These are phyloP conservation scores for Scutellospora calospora DNA, from an alignment of 371 early-diverging fungal genomes.

Conservation along the genomic window DNA sequence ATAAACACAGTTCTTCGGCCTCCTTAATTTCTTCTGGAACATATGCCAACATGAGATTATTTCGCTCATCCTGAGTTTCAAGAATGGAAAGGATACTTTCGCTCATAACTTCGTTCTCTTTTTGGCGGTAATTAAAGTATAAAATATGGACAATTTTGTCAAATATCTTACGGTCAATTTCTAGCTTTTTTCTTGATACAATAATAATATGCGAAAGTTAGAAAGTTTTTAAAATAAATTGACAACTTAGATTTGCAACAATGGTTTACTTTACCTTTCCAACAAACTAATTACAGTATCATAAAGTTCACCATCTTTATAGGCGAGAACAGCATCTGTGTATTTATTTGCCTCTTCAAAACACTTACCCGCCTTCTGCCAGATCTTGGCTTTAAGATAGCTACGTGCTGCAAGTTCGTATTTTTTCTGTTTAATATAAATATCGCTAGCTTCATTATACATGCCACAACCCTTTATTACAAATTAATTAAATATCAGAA, in stretches of 20 bases:
- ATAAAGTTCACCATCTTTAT: slow-evolving; percentile 12
- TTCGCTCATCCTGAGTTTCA: slow-evolving; percentile 6
- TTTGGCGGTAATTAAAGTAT: not conserved
- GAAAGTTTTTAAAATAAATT: not conserved
- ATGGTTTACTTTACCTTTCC: slow-evolving; percentile 9
- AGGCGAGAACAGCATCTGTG: not conserved
- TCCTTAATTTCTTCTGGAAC: slow-evolving; percentile 20
- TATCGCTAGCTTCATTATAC: slow-evolving; percentile 2
- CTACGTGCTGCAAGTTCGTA: slow-evolving; percentile 18
- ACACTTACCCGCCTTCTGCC: not conserved
- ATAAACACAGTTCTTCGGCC: not conserved
- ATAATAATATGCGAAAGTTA: not conserved
- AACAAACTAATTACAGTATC: slow-evolving; percentile 4
- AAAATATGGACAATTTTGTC: not conserved
- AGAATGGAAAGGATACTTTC: not conserved
- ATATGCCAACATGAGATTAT: not conserved
- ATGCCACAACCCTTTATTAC: not conserved
- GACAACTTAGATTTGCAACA: not conserved
- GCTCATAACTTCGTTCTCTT: not conserved
- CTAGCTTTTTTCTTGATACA: not conserved
- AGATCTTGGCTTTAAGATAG: not conserved
- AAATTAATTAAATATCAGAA: not conserved
- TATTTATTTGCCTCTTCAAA: slow-evolving; percentile 11
- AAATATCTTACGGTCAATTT: not conserved
- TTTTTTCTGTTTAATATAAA: not conserved